phyloP scores from a whole-genome alignment of 371 early-diverging fungal species.

The Nematocida parisii region DNA sequence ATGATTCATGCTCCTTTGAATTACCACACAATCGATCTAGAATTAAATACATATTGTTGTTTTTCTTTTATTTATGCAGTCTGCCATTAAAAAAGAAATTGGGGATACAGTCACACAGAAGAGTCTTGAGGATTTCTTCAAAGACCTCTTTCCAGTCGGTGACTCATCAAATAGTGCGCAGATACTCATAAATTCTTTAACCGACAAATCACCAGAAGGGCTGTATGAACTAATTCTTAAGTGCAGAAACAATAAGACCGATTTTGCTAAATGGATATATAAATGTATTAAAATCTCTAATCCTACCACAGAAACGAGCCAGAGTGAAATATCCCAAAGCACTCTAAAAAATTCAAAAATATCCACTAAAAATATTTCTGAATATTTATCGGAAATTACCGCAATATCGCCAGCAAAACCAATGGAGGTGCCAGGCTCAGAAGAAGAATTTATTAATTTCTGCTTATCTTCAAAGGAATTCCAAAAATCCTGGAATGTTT shows the following conservation, averaged over 20 bases:
- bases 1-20: too few species aligned
- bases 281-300: neutral
- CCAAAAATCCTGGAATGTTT: constrained; percentile 24
- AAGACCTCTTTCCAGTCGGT: constrained; percentile 38
- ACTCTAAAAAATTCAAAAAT: too few species aligned
- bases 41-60: neutral
- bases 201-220: neutral
- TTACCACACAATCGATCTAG: too few species aligned
- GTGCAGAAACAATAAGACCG: constrained; percentile 35
- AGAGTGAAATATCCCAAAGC: neutral
- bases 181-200: neutral
- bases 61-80: constrained; percentile 23
- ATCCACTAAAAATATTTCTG: neutral
- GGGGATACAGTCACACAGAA: neutral
- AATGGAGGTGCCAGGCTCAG: neutral
- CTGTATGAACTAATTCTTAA: neutral
- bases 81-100: constrained; percentile 20
- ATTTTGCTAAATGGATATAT: constrained; percentile 48
- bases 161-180: neutral
- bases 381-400: constrained; percentile 1
- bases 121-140: constrained; percentile 7
- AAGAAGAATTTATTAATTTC: constrained; percentile 36
- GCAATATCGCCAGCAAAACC: constrained; percentile 3
- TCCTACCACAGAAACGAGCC: neutral
- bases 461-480: constrained; percentile 35